Conservation (phyloP, 257 asterid genomes). For the Solanum raphanifolium region DNA sequence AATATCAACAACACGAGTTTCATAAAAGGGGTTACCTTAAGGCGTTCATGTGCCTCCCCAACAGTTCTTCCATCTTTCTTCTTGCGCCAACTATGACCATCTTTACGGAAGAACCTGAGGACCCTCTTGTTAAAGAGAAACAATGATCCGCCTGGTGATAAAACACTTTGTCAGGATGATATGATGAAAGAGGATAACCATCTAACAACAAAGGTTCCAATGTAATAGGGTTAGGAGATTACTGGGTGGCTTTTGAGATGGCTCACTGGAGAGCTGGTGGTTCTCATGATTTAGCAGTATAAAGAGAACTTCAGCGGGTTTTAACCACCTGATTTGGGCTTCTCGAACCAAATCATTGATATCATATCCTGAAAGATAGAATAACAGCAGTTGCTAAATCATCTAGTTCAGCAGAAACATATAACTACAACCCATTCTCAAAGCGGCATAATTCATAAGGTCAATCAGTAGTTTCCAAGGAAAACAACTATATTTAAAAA, state of each 20-base stretch:
- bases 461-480: not conserved
- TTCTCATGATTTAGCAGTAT: constrained; percentile 62
- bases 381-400: not conserved
- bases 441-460: not conserved
- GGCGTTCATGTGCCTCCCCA: constrained; percentile 95
- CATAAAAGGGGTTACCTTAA: constrained; percentile 47
- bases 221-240: constrained; percentile 8
- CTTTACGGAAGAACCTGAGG: constrained; percentile 72
- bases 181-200: not conserved
- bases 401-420: not conserved
- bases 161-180: not conserved
- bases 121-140: constrained; percentile 79
- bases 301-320: constrained; percentile 74
- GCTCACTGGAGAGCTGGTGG: constrained; percentile 57
- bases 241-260: constrained; percentile 73
- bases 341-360: constrained; percentile 55
- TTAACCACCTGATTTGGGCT: constrained; percentile 88
- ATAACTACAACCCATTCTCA: not conserved
- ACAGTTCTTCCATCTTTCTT: constrained; percentile 83
- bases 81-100: constrained; percentile 95
- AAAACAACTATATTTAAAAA: not conserved
- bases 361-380: constrained; percentile 44
- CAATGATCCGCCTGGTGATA: constrained; percentile 65
- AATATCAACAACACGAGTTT: not conserved
- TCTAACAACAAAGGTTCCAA: not conserved